phyloP scores from a whole-genome alignment of 1,284 basidiomycete species.

The Moniliophthora roreri region DNA sequence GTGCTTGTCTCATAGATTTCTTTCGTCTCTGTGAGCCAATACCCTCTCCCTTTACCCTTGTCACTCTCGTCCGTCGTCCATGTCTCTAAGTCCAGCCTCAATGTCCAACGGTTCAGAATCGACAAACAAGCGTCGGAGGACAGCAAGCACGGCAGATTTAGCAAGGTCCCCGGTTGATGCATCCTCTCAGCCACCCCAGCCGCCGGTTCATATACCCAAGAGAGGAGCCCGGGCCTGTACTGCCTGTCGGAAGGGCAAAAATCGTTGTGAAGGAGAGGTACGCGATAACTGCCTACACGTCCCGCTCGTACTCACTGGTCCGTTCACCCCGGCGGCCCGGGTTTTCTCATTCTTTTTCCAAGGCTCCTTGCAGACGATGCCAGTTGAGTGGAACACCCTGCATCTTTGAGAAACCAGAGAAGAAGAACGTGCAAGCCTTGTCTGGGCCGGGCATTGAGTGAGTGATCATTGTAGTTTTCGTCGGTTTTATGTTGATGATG shows the following conservation, averaged over 20 bases:
- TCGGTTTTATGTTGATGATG: slow-evolving; percentile 18
- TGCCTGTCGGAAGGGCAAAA: slow-evolving; percentile 87
- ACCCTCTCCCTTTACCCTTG: slow-evolving; percentile 1
- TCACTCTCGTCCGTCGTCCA: slow-evolving; percentile 19
- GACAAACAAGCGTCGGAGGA: slow-evolving; percentile 36
- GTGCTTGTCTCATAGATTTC: too few species aligned
- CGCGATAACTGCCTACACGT: slow-evolving; percentile 27
- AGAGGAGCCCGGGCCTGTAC: slow-evolving; percentile 79
- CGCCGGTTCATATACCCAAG: slow-evolving; percentile 66
- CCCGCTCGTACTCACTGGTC: slow-evolving; percentile 47
- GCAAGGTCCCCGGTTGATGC: slow-evolving; percentile 25
- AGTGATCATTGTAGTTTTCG: slow-evolving; percentile 28
- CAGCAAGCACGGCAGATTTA: slow-evolving; percentile 26
- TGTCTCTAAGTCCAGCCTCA: slow-evolving; percentile 46
- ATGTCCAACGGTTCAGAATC: slow-evolving; percentile 41
- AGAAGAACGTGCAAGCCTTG: slow-evolving; percentile 64
- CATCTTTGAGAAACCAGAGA: slow-evolving; percentile 92
- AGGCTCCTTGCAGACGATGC: slow-evolving; percentile 90
- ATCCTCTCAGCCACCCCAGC: slow-evolving; percentile 23
- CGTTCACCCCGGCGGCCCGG: slow-evolving; percentile 64
- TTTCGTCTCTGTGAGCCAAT: neutral
- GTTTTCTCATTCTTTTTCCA: slow-evolving; percentile 23
- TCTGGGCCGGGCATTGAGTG: slow-evolving; percentile 73
- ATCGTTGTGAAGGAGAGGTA: slow-evolving; percentile 89
- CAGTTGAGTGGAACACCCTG: slow-evolving; percentile 81